These are phyloP conservation scores for Periconia macrospinosa DNA, from an alignment of 2,329 filamentous ascomycete species.

Conservation along the genomic window DNA sequence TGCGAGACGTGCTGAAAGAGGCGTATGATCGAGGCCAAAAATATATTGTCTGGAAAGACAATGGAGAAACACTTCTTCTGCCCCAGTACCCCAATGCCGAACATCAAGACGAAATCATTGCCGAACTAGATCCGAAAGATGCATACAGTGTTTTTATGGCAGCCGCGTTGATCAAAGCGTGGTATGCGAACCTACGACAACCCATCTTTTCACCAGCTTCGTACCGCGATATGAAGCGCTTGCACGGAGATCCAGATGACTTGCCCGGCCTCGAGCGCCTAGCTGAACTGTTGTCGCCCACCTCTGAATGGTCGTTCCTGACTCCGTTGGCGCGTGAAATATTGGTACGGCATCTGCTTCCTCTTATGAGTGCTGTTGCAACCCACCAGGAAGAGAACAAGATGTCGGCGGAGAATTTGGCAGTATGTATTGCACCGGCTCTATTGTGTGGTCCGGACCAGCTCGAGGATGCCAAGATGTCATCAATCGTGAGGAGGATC, in stretches of 20 bases:
- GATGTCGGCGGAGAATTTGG: conserved; percentile 58
- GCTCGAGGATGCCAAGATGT: conserved; percentile 58
- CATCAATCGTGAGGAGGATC: conserved; percentile 53
- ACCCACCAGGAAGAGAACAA: conserved; percentile 53
- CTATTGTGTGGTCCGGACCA: conserved; percentile 57
- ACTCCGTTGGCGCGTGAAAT: conserved; percentile 51
- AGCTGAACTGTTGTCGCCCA: conserved; percentile 49
- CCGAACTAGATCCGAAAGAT: conserved; percentile 51
- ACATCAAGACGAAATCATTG: conserved; percentile 46
- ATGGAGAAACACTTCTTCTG: conserved; percentile 34
- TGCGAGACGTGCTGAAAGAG: conserved; percentile 55
- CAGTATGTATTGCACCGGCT: conserved; percentile 58
- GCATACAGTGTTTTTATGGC: conserved; percentile 58
- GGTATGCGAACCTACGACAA: conserved; percentile 57
- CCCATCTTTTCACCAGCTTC: conserved; percentile 55
- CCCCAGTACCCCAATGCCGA: conserved; percentile 36
- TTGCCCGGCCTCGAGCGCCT: conserved; percentile 46
- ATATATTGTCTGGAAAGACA: conserved; percentile 57
- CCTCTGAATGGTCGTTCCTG: conserved; percentile 51
- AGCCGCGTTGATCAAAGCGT: conserved; percentile 57
- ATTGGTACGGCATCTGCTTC: conserved; percentile 54
- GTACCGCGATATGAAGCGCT: conserved; percentile 51
- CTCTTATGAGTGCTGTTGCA: conserved; percentile 53
- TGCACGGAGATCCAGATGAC: conserved; percentile 46
- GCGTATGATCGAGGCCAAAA: conserved; percentile 59